These are phyloP conservation scores for Endogone sp. DNA, from an alignment of 192 early-diverging fungal species.

Conservation along the genomic window DNA sequence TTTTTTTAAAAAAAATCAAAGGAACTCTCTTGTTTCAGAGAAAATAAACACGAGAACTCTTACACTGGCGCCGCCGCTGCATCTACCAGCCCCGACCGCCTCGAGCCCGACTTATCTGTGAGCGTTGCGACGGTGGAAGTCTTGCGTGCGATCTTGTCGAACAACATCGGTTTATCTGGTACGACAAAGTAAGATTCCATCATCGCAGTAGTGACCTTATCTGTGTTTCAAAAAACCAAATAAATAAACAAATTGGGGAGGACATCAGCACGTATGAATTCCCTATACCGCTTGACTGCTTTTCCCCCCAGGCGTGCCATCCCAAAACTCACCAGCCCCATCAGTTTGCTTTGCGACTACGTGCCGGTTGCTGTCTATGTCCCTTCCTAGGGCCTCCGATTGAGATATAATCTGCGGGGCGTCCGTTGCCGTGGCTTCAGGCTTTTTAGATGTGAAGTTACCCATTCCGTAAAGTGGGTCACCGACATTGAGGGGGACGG, in stretches of 20 bases:
- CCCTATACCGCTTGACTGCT: no score
- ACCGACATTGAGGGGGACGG: constrained; percentile 45
- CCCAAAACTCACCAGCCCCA: not conserved
- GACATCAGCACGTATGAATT: no score
- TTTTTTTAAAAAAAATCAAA: no score
- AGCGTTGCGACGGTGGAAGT: not conserved
- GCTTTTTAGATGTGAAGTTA: constrained; percentile 11
- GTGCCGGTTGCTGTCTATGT: not conserved
- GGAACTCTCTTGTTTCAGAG: no score
- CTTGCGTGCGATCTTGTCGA: not conserved
- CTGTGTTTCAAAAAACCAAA: constrained; percentile 4
- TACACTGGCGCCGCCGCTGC: not conserved
- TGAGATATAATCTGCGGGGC: not conserved
- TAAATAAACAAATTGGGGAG: no score
- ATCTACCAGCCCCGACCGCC: not conserved
- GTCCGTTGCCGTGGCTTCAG: not conserved
- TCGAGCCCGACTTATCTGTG: not conserved
- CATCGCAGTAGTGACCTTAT: constrained; percentile 33
- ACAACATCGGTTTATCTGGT: constrained; percentile 14
- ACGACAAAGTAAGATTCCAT: constrained; percentile 53
- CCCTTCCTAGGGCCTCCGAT: not conserved
- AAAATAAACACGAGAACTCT: not conserved
- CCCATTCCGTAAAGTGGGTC: constrained; percentile 9
- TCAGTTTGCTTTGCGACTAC: not conserved
- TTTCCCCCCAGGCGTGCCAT: no score